These are phyloP conservation scores for Boletus tomentosulus DNA, from an alignment of 768 basidiomycete genomes.

Conservation along the genomic window DNA sequence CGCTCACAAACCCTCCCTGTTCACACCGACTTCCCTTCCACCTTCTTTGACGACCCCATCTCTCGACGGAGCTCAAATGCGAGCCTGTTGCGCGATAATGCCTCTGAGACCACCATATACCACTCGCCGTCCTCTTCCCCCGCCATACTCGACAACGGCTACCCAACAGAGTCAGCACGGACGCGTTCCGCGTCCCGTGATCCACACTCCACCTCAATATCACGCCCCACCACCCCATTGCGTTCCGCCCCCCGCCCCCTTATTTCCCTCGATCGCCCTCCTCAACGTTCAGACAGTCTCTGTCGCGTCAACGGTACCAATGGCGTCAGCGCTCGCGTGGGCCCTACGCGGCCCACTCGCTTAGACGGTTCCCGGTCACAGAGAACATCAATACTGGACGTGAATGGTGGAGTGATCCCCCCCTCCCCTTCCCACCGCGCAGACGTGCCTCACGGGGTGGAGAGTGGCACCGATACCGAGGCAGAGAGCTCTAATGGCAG, in stretches of 20 bases:
- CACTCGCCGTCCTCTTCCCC: conserved; percentile 39
- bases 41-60: conserved; percentile 17
- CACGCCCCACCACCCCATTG: conserved; percentile 13
- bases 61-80: conserved; percentile 22
- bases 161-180: conserved; percentile 39
- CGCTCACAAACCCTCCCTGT: conserved; percentile 29
- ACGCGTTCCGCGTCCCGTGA: conserved; percentile 37
- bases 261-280: conserved; percentile 33
- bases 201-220: not conserved
- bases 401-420: conserved; percentile 30
- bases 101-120: conserved; percentile 29
- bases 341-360: conserved; percentile 9
- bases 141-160: conserved; percentile 28
- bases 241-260: conserved; percentile 24
- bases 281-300: conserved; percentile 32
- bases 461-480: conserved; percentile 73
- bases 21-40: conserved; percentile 27
- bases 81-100: conserved; percentile 25
- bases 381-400: conserved; percentile 18
- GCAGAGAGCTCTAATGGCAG: conserved; percentile 45
- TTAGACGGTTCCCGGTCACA: conserved; percentile 17
- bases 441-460: conserved; percentile 69
- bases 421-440: conserved; percentile 58
- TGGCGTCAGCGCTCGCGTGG: conserved; percentile 6
- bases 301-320: conserved; percentile 13